A percentile compares a stretch with the other conserved stretches of the same genome.
phyloP scores from a whole-genome alignment of 1,284 basidiomycete species.

The Ganoderma meredithae region DNA sequence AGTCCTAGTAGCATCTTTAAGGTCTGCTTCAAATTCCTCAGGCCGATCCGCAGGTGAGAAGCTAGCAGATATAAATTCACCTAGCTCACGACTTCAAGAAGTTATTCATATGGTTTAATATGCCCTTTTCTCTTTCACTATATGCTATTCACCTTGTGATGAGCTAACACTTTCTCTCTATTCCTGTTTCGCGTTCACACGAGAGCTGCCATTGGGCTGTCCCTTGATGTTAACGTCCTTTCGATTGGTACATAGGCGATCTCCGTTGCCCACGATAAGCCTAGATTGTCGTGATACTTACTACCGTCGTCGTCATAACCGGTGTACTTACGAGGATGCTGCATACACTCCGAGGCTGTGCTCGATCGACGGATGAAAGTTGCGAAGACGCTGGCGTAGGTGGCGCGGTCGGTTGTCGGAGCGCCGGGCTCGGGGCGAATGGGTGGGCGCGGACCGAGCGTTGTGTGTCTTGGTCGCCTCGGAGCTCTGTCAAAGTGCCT shows the following conservation, averaged over 20 bases:
- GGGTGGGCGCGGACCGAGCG: background rate
- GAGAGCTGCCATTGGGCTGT: too few relatives aligned
- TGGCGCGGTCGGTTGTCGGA: background rate
- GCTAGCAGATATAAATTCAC: slow-evolving; percentile 10
- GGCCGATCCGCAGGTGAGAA: slow-evolving; percentile 39
- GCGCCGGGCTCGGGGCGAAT: background rate
- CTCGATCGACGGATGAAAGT: background rate
- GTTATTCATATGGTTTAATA: too few relatives aligned
- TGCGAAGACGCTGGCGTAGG: background rate
- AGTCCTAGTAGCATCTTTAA: slow-evolving; percentile 41
- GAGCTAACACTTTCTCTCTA: too few relatives aligned
- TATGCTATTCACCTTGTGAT: too few relatives aligned
- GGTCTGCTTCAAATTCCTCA: slow-evolving; percentile 41
- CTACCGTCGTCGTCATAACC: background rate
- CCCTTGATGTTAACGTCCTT: too few relatives aligned
- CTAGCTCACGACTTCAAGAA: too few relatives aligned
- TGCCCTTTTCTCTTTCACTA: too few relatives aligned
- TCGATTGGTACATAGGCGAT: too few relatives aligned
- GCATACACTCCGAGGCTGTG: background rate
- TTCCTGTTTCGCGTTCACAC: too few relatives aligned
- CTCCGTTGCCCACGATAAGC: slow-evolving; percentile 5
- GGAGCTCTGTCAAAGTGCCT: slow-evolving; percentile 14
- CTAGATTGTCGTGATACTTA: background rate
- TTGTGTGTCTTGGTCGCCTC: slow-evolving; percentile 9
- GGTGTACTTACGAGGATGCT: background rate